Base-by-base conservation (phyloP, 139 green algal genomes). In the Zygnema circumcarinatum region DNA sequence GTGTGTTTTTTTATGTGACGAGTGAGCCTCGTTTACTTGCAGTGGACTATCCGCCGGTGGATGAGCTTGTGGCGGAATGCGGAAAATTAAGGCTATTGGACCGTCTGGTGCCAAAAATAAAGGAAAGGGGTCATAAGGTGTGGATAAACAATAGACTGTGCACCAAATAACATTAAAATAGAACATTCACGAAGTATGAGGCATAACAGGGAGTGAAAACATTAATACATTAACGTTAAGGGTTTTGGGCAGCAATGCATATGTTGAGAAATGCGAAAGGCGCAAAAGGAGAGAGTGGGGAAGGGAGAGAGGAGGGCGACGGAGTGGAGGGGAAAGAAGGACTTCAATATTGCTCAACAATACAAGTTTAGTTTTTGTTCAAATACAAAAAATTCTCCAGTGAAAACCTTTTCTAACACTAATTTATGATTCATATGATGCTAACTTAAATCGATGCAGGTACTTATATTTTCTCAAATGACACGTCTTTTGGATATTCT, bases 391-490 rank as follows among this genome's bases (percentile, higher is more conserved):
- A n/a, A n/a, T n/a, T n/a, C n/a, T n/a, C n/a, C n/a, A n/a, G n/a
- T n/a, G n/a, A n/a, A n/a, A n/a, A n/a, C n/a, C n/a, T n/a, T n/a
- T n/a, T n/a, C n/a, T n/a, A n/a, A n/a, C n/a, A n/a, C n/a, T n/a
- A n/a, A n/a, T n/a, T n/a, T n/a, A n/a, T n/a, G n/a, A n/a, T n/a
- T n/a, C n/a, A n/a, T n/a, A n/a, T n/a, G n/a, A n/a, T n/a, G n/a
- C n/a, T n/a, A n/a, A n/a, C n/a, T n/a, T n/a, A n/a, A n/a, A n/a
- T n/a, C n/a, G 75, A 22, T 3, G 78, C 85, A 90, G 85, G 88
- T 93, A 79, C 94, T 99, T 53, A 98, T 99, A 89, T 99, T 99
- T 92, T 96, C 92, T 1, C 96, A 98, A 94, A 99, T 99, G 97
- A 99, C 95, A 25, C 94, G 95, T 86, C 97, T 99, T 96, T 94